Base-by-base conservation (phyloP, 768 basidiomycete species). In the Roridomyces roridus region DNA sequence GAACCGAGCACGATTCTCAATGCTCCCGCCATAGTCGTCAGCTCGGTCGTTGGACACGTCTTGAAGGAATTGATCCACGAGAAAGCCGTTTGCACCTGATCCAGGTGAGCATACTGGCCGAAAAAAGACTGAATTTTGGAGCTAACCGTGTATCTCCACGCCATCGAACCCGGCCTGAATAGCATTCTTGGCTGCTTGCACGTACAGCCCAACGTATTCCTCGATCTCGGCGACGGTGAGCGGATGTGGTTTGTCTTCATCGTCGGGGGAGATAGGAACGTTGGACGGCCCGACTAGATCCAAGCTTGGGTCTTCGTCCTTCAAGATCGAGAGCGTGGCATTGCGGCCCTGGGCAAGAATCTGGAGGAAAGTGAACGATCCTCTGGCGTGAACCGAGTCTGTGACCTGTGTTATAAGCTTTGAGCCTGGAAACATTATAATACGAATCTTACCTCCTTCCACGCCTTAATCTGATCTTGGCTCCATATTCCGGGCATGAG, bases 21-120 rank as follows among this genome's bases (percentile, higher is more conserved):
- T 64, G 20, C 69, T 68, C 5, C 85, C 85, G 10, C 85, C 85
- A 60, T 81, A 86, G 40, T 74, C 69, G 65, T 84, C 83, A 8
- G 68, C 78, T 31, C 83, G 72, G 31, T 70, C 70, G 70, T 84
- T 84, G 4, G 73, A 67, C 26, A 67, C 65, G 42, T 57, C 63
- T 49, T 80, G 76, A 14, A 79, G 50, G 67, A 83, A 83, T 61
- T 84, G 79, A 55, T 83, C 77, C 25, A 70, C 26, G 25, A 77
- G 51, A 41, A 67, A 68, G 0, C 67, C 64, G 37, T 72, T 68
- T 8, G 48, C 43, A 23, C 25, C 56, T 57, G 20, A 14, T 29
- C 20, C 8, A 24, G n/a, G 23, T 57, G 11, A 51, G 46, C 25
- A 26, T 3, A 14, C 34, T 34, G 21, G 11, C n/a, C 4, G 35